Conservation (phyloP, 441 rosid species). For the Capsella rubella region DNA sequence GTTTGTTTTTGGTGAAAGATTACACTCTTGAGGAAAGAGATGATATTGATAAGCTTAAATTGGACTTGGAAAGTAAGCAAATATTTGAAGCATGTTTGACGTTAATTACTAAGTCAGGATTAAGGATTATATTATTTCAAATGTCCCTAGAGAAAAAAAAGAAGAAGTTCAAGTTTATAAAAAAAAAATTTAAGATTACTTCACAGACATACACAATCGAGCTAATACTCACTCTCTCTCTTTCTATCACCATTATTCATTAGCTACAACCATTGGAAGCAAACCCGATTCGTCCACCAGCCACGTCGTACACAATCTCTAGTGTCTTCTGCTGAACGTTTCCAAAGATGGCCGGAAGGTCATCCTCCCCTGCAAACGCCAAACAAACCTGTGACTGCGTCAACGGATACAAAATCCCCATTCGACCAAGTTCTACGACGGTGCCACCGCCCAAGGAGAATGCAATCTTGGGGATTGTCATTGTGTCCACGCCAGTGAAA, state of each 20-base stretch:
- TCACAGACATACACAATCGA: too few relatives aligned
- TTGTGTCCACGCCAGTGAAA: conserved; percentile 46
- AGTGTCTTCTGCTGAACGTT: conserved; percentile 69
- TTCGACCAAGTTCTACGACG: conserved; percentile 39
- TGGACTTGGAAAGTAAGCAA: conserved; percentile 20
- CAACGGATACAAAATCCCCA: conserved; percentile 45
- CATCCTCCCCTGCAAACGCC: conserved; percentile 66
- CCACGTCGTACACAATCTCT: conserved; percentile 65
- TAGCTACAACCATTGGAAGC: conserved; percentile 59
- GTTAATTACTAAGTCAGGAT: neutral
- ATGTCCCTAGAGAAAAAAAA: too few relatives aligned
- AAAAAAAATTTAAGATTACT: too few relatives aligned
- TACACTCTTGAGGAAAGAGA: neutral
- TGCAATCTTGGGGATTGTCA: conserved; percentile 49
- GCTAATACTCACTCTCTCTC: neutral
- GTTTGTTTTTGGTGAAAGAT: neutral
- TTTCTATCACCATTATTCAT: neutral
- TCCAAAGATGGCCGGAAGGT: conserved; percentile 56
- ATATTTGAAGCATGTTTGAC: conserved; percentile 20
- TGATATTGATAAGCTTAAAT: neutral
- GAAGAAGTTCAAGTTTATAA: too few relatives aligned
- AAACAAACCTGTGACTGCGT: conserved; percentile 56
- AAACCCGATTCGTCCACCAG: conserved; percentile 63
- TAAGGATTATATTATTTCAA: neutral
- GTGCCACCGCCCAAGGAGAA: conserved; percentile 51